Conservation (phyloP, 2,329 filamentous ascomycete genomes). For the Penicillium hordei region DNA sequence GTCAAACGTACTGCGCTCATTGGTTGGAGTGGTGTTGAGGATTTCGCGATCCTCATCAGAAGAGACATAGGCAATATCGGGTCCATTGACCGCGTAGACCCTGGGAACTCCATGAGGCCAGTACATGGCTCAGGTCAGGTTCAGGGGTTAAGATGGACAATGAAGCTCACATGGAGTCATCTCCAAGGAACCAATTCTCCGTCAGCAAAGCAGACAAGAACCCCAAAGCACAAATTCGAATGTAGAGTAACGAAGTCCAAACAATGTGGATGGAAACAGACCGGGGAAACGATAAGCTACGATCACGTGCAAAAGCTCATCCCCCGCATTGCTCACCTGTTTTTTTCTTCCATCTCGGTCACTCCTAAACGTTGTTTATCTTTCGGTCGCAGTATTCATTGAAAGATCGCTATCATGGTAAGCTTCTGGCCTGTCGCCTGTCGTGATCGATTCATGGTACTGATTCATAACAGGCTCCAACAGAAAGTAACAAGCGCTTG, state of each 20-base stretch:
- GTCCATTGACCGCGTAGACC: constrained; percentile 50
- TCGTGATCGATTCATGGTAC: not conserved
- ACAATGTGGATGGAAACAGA: constrained; percentile 3
- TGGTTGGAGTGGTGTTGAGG: constrained; percentile 17
- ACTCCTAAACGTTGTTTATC: constrained; percentile 13
- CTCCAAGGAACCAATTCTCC: constrained; percentile 24
- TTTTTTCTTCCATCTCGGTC: constrained; percentile 9
- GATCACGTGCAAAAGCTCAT: constrained; percentile 25
- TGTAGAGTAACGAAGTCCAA: constrained; percentile 3
- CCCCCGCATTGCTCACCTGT: constrained; percentile 23
- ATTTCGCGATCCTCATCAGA: constrained; percentile 28
- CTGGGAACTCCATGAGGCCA: constrained; percentile 52
- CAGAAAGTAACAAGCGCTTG: constrained; percentile 74
- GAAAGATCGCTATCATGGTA: constrained; percentile 23
- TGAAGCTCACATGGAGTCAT: constrained; percentile 42
- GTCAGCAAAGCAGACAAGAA: not conserved
- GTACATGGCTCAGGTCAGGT: constrained; percentile 45
- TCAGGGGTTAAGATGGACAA: constrained; percentile 28
- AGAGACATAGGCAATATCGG: constrained; percentile 33
- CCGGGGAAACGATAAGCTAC: constrained; percentile 19
- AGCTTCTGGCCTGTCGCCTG: not conserved
- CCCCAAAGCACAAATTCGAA: not conserved
- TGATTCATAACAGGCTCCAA: constrained; percentile 36
- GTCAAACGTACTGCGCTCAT: constrained; percentile 28
- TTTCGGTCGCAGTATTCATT: not conserved